Evolutionary conservation across 169 alveolate species (phyloP).

Genomic region (Neospora caninum): DNA sequence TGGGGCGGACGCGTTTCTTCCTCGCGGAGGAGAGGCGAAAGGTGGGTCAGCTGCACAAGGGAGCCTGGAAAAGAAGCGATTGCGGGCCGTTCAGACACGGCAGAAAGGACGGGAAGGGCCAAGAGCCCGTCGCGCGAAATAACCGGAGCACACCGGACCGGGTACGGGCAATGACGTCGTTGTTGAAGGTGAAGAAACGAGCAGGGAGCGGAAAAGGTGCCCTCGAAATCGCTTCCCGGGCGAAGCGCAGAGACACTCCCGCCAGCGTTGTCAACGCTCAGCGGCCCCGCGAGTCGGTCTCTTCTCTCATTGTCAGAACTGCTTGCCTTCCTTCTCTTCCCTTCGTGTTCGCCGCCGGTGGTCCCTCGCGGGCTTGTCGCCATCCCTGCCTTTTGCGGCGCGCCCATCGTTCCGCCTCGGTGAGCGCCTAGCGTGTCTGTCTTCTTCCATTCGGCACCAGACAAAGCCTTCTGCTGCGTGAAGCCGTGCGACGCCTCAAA

Average conservation of each 20-base stretch:
- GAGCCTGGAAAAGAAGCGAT: background rate
- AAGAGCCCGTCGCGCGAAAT: slow-evolving; percentile 44
- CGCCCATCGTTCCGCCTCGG: too few species aligned
- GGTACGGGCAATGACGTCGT: slow-evolving; percentile 47
- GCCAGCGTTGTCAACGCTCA: background rate
- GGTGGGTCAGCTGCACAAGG: background rate
- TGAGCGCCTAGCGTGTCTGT: too few species aligned
- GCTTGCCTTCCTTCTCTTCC: too few species aligned
- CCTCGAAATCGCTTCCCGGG: background rate
- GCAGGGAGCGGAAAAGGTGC: background rate
- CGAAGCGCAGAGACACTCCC: background rate
- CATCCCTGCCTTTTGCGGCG: too few species aligned
- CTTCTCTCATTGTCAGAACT: too few species aligned
- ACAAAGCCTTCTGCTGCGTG: too few species aligned
- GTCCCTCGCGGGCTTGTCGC: too few species aligned
- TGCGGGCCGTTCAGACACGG: background rate
- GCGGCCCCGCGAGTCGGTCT: too few species aligned
- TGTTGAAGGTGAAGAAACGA: background rate
- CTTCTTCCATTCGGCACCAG: too few species aligned
- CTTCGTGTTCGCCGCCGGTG: too few species aligned
- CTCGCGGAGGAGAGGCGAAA: background rate
- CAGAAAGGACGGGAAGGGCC: slow-evolving; percentile 30
- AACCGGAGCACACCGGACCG: slow-evolving; percentile 65
- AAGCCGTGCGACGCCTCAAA: too few species aligned
- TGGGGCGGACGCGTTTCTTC: background rate